Percentiles rank a stretch among this genome's conserved stretches.
Conservation (phyloP, 163 green algal genomes). For the Scenedesmus sp. region DNA sequence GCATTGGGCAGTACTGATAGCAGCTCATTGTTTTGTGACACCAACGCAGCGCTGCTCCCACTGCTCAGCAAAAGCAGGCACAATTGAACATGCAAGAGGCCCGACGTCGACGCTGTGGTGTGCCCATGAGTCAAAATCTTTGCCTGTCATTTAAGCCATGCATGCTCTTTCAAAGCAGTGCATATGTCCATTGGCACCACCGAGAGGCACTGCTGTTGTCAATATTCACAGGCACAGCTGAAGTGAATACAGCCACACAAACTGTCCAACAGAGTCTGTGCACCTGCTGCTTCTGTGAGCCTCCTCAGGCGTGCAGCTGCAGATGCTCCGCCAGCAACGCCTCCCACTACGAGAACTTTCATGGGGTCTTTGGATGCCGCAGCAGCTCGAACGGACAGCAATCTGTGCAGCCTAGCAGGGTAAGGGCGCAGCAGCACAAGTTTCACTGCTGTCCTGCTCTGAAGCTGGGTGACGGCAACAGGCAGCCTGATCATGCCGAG, state of each 20-base stretch:
- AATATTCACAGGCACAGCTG: too few relatives aligned
- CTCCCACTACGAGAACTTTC: slow-evolving; percentile 63
- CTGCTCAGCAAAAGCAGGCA: too few relatives aligned
- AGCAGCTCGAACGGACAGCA: neutral
- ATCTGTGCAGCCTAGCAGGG: neutral
- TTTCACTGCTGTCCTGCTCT: neutral
- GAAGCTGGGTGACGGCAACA: neutral
- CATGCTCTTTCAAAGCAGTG: too few relatives aligned
- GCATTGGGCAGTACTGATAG: too few relatives aligned
- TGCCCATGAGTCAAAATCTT: too few relatives aligned
- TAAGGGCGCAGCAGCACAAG: neutral
- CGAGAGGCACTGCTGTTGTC: neutral
- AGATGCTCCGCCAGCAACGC: slow-evolving; percentile 63
- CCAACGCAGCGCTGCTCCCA: too few relatives aligned
- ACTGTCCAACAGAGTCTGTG: too few relatives aligned
- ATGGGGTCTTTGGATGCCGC: neutral
- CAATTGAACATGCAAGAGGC: too few relatives aligned
- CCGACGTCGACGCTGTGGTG: too few relatives aligned
- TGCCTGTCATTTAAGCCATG: too few relatives aligned
- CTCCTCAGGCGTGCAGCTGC: slow-evolving; percentile 60
- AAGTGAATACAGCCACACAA: too few relatives aligned
- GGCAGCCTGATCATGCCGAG: neutral
- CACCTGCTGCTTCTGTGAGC: slow-evolving; percentile 44
- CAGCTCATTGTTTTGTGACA: too few relatives aligned
- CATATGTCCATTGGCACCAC: neutral